Base-by-base conservation (phyloP, 305 asterid genomes). In the Fraxinus angustifolia region DNA sequence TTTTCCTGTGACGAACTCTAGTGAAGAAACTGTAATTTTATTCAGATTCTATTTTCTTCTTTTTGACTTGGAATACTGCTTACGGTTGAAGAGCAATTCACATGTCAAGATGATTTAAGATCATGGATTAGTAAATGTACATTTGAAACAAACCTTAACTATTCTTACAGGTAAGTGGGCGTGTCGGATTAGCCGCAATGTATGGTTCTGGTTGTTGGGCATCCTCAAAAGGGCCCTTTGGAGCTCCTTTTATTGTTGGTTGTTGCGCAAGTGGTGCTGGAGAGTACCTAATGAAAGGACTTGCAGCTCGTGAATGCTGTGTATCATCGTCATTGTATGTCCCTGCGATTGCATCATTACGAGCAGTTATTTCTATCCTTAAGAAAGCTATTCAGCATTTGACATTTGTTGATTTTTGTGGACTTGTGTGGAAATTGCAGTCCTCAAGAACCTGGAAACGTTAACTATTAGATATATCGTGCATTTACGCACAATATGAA, bases 121-220 rank as follows among this genome's bases (percentile, higher is more conserved):
- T 33, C 19, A 8, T 73, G 76, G 33, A 30, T 81, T 17, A 58
- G 6, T 12, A 67, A 28, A 28, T 67, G 34, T 42, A 48, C 17
- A 74, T 68, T 79, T 80, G 28, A 30, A 70, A 77, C 62, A 42
- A 40, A 73, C 50, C 31, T 81, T n/a, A 71, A 62, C 62, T 48
- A 58, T 30, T 60, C 36, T n/a, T 73, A 71, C 90, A 95, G 98
- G 97, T 91, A 16, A 89, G 91, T 83, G 99, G 99, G 30, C 96
- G 99, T 79, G 97, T 95, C 62, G 99, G 99, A 81, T 87, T 95
- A 85, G 99, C 98, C 19, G 99, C 96, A 89, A 90, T 82, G 74
- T 93, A 93, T 76, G 99, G 99, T 77, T 90, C 93, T 38, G 99
- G 99, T 78, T 95, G 99, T 84, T 95, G 99, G 99, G 97, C 96